Percentiles rank a stretch among this genome's conserved stretches.
These are phyloP conservation scores for Carnegiea gigantea DNA, from an alignment of 179 eudicot species.

Conservation along the genomic window DNA sequence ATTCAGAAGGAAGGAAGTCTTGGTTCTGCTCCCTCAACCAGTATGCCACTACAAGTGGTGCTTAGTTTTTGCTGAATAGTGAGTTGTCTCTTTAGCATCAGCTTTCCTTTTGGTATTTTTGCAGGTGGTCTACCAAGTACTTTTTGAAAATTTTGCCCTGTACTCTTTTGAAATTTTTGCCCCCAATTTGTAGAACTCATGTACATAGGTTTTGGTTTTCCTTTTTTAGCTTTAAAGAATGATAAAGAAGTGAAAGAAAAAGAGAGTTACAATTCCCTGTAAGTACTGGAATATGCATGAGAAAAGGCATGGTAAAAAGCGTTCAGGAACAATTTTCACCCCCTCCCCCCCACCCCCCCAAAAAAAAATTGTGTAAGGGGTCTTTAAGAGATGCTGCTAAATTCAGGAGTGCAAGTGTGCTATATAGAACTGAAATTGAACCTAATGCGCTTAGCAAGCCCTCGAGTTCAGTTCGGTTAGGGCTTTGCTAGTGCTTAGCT, in stretches of 20 bases:
- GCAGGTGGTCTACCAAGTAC: background rate
- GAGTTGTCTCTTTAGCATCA: background rate
- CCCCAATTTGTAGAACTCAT: background rate
- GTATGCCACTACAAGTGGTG: conserved; percentile 41
- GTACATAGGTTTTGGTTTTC: background rate
- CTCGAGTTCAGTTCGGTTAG: too few species aligned
- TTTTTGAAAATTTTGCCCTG: background rate
- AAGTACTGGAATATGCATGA: conserved; percentile 7
- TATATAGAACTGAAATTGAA: too few species aligned
- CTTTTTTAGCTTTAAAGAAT: too few species aligned
- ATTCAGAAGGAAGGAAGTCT: conserved; percentile 54
- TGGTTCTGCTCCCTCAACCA: conserved; percentile 83
- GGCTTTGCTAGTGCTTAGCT: too few species aligned
- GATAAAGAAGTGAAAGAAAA: background rate
- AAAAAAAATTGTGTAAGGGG: too few species aligned
- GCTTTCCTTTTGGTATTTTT: background rate
- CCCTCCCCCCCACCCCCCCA: too few species aligned
- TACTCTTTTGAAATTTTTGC: background rate
- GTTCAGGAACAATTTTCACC: too few species aligned
- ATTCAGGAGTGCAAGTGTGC: too few species aligned
- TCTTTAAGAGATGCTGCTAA: too few species aligned
- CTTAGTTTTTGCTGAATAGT: background rate
- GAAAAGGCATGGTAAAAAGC: background rate
- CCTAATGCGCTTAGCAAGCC: too few species aligned
- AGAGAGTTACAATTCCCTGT: conserved; percentile 8